phyloP scores from a whole-genome alignment of 2,329 filamentous ascomycete genomes.

The Aspergillus ochraceus region DNA sequence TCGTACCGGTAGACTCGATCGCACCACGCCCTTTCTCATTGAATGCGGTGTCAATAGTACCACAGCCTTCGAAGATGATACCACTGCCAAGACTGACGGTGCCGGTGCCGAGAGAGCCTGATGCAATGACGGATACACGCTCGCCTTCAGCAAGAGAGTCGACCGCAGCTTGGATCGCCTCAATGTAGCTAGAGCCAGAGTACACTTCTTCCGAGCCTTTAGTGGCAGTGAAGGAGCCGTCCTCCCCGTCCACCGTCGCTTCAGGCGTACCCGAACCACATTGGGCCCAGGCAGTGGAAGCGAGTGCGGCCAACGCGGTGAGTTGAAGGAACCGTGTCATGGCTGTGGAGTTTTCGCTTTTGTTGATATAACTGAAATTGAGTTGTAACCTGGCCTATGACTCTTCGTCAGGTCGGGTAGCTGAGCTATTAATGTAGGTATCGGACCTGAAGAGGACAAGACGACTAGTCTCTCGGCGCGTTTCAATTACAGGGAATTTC shows the following conservation, averaged over 20 bases:
- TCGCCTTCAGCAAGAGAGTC: constrained; percentile 9
- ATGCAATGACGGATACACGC: constrained; percentile 10
- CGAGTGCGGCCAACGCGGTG: constrained; percentile 7
- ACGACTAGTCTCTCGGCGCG: background rate
- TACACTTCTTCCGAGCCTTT: constrained; percentile 10
- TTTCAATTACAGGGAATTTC: background rate
- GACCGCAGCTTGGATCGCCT: constrained; percentile 6
- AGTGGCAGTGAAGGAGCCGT: constrained; percentile 7
- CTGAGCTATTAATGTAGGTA: background rate
- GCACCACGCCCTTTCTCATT: constrained; percentile 7
- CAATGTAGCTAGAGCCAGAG: constrained; percentile 6
- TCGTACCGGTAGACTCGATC: constrained; percentile 11
- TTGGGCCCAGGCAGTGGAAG: constrained; percentile 2
- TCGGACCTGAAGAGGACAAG: background rate
- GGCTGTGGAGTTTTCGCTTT: background rate
- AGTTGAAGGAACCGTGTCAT: constrained; percentile 1
- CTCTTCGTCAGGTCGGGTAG: background rate
- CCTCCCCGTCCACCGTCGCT: constrained; percentile 8
- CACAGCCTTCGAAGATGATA: constrained; percentile 13
- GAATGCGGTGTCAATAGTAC: constrained; percentile 8
- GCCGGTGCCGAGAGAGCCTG: constrained; percentile 9
- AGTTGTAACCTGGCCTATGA: background rate
- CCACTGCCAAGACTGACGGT: constrained; percentile 10
- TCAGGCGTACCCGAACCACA: constrained; percentile 15
- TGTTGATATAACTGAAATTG: background rate